phyloP scores from a whole-genome alignment of 208 protist genomes.

The Angomonas ambiguus region DNA sequence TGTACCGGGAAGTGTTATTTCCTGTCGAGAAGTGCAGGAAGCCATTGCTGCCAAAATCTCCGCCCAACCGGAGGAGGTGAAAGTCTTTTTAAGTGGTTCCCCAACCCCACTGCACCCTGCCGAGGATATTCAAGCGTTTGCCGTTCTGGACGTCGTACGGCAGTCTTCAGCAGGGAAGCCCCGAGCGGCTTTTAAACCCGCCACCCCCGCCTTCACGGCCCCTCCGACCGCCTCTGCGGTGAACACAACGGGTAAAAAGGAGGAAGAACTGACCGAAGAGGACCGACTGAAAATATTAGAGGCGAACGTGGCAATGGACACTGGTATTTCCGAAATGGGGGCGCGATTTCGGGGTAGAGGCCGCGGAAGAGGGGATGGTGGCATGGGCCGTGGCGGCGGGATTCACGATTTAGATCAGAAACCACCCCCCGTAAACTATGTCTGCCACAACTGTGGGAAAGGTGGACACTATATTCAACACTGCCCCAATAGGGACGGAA shows the following conservation, averaged over 20 bases:
- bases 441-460: constrained; percentile 89
- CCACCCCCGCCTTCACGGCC: constrained; percentile 8
- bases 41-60: constrained; percentile 63
- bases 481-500: constrained; percentile 64
- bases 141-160: constrained; percentile 74
- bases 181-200: not conserved
- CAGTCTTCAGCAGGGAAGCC: constrained; percentile 33
- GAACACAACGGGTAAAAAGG: not conserved
- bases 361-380: constrained; percentile 12
- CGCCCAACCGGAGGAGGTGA: constrained; percentile 67
- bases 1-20: constrained; percentile 58
- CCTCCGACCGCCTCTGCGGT: constrained; percentile 1
- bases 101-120: constrained; percentile 68
- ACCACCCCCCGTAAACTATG: constrained; percentile 67
- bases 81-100: constrained; percentile 68
- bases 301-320: constrained; percentile 65
- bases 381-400: constrained; percentile 15
- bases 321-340: constrained; percentile 63
- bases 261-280: constrained; percentile 57
- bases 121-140: constrained; percentile 71
- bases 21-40: constrained; percentile 61
- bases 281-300: constrained; percentile 76
- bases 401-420: constrained; percentile 58
- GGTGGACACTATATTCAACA: constrained; percentile 81
- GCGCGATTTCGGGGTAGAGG: constrained; percentile 21